A percentile compares a stretch with the other conserved stretches of the same genome.
These are phyloP conservation scores for Cubamyces sp. DNA, from an alignment of 768 basidiomycete species.

Conservation along the genomic window DNA sequence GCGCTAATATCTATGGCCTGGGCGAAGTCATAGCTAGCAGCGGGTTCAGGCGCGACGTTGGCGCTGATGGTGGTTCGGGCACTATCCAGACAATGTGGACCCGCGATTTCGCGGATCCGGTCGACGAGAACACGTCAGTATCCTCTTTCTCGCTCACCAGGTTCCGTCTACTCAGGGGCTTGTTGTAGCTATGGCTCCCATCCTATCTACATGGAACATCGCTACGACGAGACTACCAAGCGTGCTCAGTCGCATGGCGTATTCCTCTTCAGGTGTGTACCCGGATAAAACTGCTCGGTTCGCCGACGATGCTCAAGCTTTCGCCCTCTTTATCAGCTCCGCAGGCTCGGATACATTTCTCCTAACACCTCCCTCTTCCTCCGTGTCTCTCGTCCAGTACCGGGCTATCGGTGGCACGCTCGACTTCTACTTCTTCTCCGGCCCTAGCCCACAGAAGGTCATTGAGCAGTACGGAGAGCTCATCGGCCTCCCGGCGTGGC, in stretches of 20 bases:
- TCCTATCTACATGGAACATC: constrained; percentile 73
- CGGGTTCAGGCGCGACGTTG: constrained; percentile 67
- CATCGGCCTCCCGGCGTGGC: constrained; percentile 70
- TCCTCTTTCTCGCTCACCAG: background rate
- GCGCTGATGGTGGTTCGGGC: constrained; percentile 49
- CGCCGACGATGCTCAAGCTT: background rate
- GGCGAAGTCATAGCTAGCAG: constrained; percentile 74
- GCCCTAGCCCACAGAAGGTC: constrained; percentile 51
- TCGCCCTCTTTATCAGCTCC: constrained; percentile 45
- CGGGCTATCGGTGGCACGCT: constrained; percentile 73
- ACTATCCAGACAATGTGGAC: constrained; percentile 73
- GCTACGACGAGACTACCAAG: constrained; percentile 53
- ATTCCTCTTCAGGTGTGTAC: constrained; percentile 63
- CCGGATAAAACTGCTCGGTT: background rate
- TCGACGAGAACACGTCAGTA: constrained; percentile 66
- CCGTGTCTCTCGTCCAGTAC: constrained; percentile 68
- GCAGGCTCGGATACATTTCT: constrained; percentile 76
- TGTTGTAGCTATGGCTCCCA: constrained; percentile 64
- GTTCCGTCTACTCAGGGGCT: background rate
- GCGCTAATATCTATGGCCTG: constrained; percentile 77
- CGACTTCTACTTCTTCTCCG: constrained; percentile 77
- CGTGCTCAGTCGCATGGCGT: constrained; percentile 73
- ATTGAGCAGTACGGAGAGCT: constrained; percentile 69
- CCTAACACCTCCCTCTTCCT: constrained; percentile 55
- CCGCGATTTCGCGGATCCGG: constrained; percentile 61